Conservation (phyloP, 164 flowering plant genomes). For the Magnolia kwangsiensis region DNA sequence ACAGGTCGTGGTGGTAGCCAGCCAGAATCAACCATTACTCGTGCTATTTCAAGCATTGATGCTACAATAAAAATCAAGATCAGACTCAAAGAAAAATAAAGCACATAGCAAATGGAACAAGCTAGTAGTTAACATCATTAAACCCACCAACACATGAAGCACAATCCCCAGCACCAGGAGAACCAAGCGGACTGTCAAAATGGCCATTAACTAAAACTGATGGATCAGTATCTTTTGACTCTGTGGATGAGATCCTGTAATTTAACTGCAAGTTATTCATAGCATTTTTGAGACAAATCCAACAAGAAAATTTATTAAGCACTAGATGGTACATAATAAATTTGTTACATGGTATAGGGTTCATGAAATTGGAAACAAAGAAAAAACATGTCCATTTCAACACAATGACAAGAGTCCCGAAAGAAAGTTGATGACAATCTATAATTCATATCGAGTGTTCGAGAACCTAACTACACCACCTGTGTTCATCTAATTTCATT, state of each 20-base stretch:
- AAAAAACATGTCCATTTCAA: no score
- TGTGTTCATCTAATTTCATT: no score
- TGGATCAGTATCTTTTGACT: slow-evolving; percentile 64
- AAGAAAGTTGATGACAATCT: no score
- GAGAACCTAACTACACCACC: no score
- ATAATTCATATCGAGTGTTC: no score
- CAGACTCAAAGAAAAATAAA: background rate
- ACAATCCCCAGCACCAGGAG: slow-evolving; percentile 99
- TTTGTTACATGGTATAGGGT: background rate
- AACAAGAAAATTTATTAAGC: background rate
- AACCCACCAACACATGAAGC: slow-evolving; percentile 95
- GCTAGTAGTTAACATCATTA: background rate
- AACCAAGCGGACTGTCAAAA: slow-evolving; percentile 89
- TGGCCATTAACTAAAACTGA: slow-evolving; percentile 89
- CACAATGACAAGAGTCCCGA: no score
- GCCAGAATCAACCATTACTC: slow-evolving; percentile 70
- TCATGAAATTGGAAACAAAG: background rate
- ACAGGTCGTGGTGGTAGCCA: slow-evolving; percentile 86
- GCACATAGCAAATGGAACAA: background rate
- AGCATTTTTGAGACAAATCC: background rate
- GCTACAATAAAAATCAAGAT: slow-evolving; percentile 37
- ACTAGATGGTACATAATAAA: background rate
- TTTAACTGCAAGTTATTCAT: slow-evolving; percentile 3
- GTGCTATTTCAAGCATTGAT: slow-evolving; percentile 84
- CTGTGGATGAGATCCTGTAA: slow-evolving; percentile 72